phyloP scores from a whole-genome alignment of 1,284 basidiomycete species.

The Melanopsichium pennsylvanicum region DNA sequence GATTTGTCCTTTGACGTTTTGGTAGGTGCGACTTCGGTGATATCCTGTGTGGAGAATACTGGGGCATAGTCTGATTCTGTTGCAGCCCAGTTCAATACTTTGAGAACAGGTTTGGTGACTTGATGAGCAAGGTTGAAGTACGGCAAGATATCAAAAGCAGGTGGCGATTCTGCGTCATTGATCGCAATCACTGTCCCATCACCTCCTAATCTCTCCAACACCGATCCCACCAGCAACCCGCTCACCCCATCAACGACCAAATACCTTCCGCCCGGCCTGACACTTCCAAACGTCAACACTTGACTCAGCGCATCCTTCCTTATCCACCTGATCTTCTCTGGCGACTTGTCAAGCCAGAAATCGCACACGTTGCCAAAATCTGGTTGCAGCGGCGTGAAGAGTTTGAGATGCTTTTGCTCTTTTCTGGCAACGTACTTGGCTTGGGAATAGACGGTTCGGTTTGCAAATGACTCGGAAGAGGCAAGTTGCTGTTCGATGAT shows the following conservation, averaged over 20 bases:
- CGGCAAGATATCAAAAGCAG: slow-evolving; percentile 83
- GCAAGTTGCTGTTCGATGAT: slow-evolving; percentile 60
- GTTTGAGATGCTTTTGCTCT: slow-evolving; percentile 75
- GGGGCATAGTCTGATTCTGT: slow-evolving; percentile 48
- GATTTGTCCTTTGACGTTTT: slow-evolving; percentile 35
- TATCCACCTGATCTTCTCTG: slow-evolving; percentile 81
- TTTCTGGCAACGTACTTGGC: slow-evolving; percentile 62
- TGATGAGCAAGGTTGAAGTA: slow-evolving; percentile 76
- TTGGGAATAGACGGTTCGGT: slow-evolving; percentile 61
- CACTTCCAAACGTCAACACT: slow-evolving; percentile 81
- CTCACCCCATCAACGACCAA: slow-evolving; percentile 91
- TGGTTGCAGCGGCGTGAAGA: slow-evolving; percentile 86
- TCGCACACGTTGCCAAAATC: slow-evolving; percentile 86
- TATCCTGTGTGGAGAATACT: slow-evolving; percentile 32
- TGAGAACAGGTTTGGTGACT: slow-evolving; percentile 30
- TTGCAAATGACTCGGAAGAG: slow-evolving; percentile 49
- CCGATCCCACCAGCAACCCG: slow-evolving; percentile 81
- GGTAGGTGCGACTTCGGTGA: not conserved
- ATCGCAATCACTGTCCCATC: slow-evolving; percentile 83
- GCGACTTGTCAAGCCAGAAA: slow-evolving; percentile 76
- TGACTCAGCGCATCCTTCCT: slow-evolving; percentile 89
- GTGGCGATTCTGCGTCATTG: slow-evolving; percentile 90
- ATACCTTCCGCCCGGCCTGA: slow-evolving; percentile 85
- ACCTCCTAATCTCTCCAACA: slow-evolving; percentile 75
- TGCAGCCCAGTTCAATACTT: slow-evolving; percentile 54